These are phyloP conservation scores for Schoenoplectus triqueter DNA, from an alignment of 202 grass and related monocot genomes.

Conservation along the genomic window DNA sequence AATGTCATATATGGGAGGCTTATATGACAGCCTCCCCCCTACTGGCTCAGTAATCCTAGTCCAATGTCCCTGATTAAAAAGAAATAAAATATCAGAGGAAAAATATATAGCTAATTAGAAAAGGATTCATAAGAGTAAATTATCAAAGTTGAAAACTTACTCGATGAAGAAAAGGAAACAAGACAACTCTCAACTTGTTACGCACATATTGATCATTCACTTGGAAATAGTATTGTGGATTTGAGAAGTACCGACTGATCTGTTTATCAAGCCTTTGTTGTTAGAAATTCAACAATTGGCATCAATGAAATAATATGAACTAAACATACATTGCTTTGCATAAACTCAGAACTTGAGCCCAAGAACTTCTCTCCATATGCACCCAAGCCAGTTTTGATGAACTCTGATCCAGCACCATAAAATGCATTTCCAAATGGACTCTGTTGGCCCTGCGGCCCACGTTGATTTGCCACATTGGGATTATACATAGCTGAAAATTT, in stretches of 20 bases:
- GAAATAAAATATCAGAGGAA: neutral
- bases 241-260: constrained; percentile 87
- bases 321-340: constrained; percentile 81
- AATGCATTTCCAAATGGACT: constrained; percentile 66
- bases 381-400: constrained; percentile 65
- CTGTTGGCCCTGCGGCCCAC: constrained; percentile 60
- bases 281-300: neutral
- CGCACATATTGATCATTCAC: constrained; percentile 96
- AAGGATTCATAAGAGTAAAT: neutral
- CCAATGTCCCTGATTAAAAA: constrained; percentile 76
- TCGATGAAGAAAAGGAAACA: constrained; percentile 89
- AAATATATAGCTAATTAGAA: neutral
- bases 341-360: constrained; percentile 87
- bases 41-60: constrained; percentile 91
- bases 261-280: constrained; percentile 38
- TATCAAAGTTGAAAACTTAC: constrained; percentile 38
- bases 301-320: constrained; percentile 6
- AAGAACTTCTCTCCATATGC: constrained; percentile 74
- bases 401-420: constrained; percentile 62
- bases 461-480: constrained; percentile 50
- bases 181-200: constrained; percentile 88
- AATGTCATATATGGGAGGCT: constrained; percentile 90
- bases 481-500: constrained; percentile 72
- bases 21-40: constrained; percentile 76
- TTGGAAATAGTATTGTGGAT: constrained; percentile 96